These are phyloP conservation scores for Phytopythium kandeliae DNA, from an alignment of 352 stramenopile species.

Conservation along the genomic window DNA sequence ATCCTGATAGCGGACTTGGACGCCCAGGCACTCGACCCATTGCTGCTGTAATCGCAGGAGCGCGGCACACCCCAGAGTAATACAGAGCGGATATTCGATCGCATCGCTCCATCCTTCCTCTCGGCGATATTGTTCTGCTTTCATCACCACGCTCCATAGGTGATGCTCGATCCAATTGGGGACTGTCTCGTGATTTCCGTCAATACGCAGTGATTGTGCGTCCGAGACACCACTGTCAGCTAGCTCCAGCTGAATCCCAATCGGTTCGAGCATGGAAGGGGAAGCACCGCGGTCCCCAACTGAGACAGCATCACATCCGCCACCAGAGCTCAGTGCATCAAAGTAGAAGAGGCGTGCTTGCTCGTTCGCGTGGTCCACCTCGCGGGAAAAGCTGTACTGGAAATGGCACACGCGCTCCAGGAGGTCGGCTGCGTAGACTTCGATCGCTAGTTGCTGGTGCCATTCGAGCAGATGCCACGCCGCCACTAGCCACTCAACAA, in stretches of 20 bases:
- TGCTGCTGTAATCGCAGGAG: conserved; percentile 22
- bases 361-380: conserved; percentile 15
- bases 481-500: conserved; percentile 11
- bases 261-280: conserved; percentile 15
- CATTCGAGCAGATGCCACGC: conserved; percentile 27
- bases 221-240: not conserved
- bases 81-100: not conserved
- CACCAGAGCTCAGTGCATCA: not conserved
- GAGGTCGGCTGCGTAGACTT: conserved; percentile 35
- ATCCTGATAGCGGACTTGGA: conserved; percentile 30
- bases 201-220: not conserved
- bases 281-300: not conserved
- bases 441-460: conserved; percentile 23
- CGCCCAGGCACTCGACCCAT: conserved; percentile 20
- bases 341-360: conserved; percentile 25
- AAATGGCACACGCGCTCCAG: conserved; percentile 38
- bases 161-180: conserved; percentile 29
- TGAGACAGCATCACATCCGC: not conserved
- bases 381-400: conserved; percentile 29
- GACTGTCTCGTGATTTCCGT: conserved; percentile 16
- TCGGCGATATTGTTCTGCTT: not conserved
- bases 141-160: conserved; percentile 6
- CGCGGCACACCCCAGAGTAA: conserved; percentile 3
- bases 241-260: conserved; percentile 16
- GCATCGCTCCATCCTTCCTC: not conserved